Conservation (phyloP, 2,329 filamentous ascomycete species). For the Trichoderma brevicompactum region DNA sequence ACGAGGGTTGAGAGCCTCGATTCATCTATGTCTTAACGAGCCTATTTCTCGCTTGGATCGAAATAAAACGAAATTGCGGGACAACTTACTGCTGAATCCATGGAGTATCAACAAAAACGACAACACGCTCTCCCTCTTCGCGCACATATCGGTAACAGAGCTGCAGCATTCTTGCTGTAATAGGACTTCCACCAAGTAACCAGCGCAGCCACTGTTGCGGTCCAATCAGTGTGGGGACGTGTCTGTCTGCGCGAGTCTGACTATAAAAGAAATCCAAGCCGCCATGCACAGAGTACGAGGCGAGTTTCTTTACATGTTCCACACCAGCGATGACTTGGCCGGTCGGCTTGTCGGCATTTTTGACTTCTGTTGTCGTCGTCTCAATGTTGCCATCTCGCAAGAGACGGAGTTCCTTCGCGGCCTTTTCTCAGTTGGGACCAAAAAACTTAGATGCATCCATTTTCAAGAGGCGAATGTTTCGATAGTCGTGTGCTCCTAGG, state of each 20-base stretch:
- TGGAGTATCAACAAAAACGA: neutral
- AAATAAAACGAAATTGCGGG: too few species aligned
- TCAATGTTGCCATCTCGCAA: too few species aligned
- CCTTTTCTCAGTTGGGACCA: too few species aligned
- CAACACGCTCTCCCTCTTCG: neutral
- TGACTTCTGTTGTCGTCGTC: too few species aligned
- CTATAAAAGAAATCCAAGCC: neutral
- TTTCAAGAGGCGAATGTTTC: too few species aligned
- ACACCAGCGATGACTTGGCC: neutral
- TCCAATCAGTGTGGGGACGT: neutral
- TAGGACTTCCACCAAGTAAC: neutral
- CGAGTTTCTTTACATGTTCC: neutral
- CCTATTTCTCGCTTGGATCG: too few species aligned
- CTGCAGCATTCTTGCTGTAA: neutral
- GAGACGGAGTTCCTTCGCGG: too few species aligned
- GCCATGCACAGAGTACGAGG: neutral
- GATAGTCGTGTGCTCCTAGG: too few species aligned
- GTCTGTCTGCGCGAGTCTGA: neutral
- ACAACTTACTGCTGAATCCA: slow-evolving; percentile 2
- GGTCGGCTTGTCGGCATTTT: too few species aligned
- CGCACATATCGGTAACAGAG: neutral
- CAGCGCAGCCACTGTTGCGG: neutral
- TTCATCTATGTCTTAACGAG: too few species aligned
- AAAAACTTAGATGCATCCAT: too few species aligned
- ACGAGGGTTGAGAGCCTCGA: too few species aligned